Evolutionary conservation across 345 rosid genomes (phyloP), one percentile per base, ranked within the genome.

Genomic region (Camelina neglecta): DNA sequence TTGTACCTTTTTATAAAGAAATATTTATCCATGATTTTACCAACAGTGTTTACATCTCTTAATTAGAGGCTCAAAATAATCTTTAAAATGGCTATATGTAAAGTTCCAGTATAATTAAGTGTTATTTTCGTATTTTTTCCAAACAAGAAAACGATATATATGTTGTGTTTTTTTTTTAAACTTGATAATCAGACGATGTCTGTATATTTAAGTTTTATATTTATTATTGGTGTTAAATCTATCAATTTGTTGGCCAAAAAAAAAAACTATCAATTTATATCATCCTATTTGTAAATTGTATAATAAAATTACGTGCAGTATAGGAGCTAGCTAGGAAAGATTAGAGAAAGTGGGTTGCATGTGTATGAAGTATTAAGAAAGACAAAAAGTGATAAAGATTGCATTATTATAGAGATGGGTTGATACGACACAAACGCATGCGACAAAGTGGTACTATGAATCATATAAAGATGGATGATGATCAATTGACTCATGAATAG

Each of bases 361-460:
- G 75, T 70, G 75, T 61, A 59, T 75, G 63, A 61, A 45, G 68
- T 61, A 56, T 63, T 76, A 70, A 63, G 75, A 76, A 76, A 71
- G 58, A 29, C 49, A 75, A 36, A 74, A 69, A 54, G 80, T 62
- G 70, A 53, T 75, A 75, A 75, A 75, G 57, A 61, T 53, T 75
- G 74, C 47, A 57, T 55, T 77, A 31, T 54, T 69, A 44, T 71
- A 72, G 58, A 78, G 67, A 72, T 77, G 76, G 75, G 75, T 63
- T 65, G 81, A 78, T 72, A 48, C 60, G 77, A 71, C 76, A 77
- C 42, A 72, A 6, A 72, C 77, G 81, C 77, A 78, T 78, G 73
- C 81, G 76, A 71, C 72, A 72, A 72, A 72, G 57, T 63, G 63
- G 81, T 78, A 78, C 81, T 72, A 72, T 65, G 69, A 65, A 78